These are phyloP conservation scores for Microstegium vimineum DNA, from an alignment of 176 grass and related monocot species.

Conservation along the genomic window DNA sequence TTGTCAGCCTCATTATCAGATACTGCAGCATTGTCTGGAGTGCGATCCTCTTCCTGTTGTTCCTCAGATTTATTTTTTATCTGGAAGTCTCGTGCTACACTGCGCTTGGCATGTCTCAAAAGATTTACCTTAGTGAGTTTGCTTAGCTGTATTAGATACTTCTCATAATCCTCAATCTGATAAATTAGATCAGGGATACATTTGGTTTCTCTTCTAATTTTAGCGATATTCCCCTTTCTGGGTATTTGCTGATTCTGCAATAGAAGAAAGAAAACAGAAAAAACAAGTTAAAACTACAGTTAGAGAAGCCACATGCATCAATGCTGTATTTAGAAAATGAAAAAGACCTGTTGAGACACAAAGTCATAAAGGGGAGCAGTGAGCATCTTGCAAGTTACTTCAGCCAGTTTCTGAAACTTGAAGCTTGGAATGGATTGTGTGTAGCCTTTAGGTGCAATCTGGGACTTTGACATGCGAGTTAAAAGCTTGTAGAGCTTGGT, in stretches of 20 bases:
- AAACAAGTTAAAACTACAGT: conserved; percentile 14
- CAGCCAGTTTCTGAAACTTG: conserved; percentile 82
- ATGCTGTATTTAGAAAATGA: not conserved
- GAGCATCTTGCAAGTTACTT: conserved; percentile 76
- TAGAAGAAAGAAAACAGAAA: conserved; percentile 11
- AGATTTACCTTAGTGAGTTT: conserved; percentile 75
- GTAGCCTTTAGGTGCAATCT: conserved; percentile 71
- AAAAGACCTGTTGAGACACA: conserved; percentile 55
- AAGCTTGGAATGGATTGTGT: conserved; percentile 49
- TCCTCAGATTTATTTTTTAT: conserved; percentile 46
- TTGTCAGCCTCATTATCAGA: conserved; percentile 45
- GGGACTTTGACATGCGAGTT: conserved; percentile 60
- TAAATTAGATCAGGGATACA: conserved; percentile 94
- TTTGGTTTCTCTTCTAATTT: conserved; percentile 88
- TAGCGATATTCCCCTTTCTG: conserved; percentile 45
- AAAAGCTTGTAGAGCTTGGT: conserved; percentile 85
- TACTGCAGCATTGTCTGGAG: conserved; percentile 27
- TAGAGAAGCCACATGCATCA: not conserved
- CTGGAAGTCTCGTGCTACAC: conserved; percentile 80
- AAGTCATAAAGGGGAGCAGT: conserved; percentile 73
- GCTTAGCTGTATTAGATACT: conserved; percentile 80
- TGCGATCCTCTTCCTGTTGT: conserved; percentile 32
- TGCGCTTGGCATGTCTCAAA: conserved; percentile 82
- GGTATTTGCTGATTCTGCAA: conserved; percentile 50
- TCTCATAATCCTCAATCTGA: conserved; percentile 92